Percentiles rank a stretch among this genome's conserved stretches.
phyloP scores from a whole-genome alignment of 2,329 filamentous ascomycete genomes.

The Rutstroemia sydowiana region DNA sequence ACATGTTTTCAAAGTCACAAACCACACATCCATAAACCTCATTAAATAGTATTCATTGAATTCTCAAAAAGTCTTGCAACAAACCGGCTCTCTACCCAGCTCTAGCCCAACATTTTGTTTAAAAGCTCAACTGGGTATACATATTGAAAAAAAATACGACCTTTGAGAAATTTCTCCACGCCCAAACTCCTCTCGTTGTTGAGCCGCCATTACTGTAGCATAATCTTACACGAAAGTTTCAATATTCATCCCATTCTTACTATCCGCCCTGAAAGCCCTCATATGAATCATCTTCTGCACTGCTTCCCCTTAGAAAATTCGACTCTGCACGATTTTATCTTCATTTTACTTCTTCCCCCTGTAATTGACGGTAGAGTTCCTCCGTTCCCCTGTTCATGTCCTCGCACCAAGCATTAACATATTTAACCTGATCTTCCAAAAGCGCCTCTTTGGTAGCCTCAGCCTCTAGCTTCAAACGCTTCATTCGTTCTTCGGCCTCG shows the following conservation, averaged over 20 bases:
- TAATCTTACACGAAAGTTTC: not conserved
- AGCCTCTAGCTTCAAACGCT: conserved; percentile 18
- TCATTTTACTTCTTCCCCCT: not conserved
- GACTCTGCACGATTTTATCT: not conserved
- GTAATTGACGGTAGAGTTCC: conserved; percentile 23
- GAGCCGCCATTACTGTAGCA: not conserved
- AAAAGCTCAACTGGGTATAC: not conserved
- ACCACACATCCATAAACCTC: not conserved
- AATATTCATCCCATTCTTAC: too few species aligned
- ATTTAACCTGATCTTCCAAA: conserved; percentile 16
- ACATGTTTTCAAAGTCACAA: too few species aligned
- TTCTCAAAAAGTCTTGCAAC: not conserved
- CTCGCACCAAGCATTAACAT: conserved; percentile 16
- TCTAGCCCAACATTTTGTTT: not conserved
- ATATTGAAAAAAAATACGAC: not conserved
- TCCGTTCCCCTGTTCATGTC: conserved; percentile 24
- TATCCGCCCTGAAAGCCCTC: too few species aligned
- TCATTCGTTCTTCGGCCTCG: conserved; percentile 24
- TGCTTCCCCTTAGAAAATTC: not conserved
- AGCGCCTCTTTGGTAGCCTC: conserved; percentile 14
- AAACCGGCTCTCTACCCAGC: not conserved
- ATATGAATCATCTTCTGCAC: not conserved
- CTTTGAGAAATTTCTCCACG: not conserved
- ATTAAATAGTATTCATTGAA: not conserved
- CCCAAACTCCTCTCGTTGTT: not conserved